Evolutionary conservation across 2,329 filamentous ascomycete species (phyloP).

Genomic region (Sporothrix phasma): DNA sequence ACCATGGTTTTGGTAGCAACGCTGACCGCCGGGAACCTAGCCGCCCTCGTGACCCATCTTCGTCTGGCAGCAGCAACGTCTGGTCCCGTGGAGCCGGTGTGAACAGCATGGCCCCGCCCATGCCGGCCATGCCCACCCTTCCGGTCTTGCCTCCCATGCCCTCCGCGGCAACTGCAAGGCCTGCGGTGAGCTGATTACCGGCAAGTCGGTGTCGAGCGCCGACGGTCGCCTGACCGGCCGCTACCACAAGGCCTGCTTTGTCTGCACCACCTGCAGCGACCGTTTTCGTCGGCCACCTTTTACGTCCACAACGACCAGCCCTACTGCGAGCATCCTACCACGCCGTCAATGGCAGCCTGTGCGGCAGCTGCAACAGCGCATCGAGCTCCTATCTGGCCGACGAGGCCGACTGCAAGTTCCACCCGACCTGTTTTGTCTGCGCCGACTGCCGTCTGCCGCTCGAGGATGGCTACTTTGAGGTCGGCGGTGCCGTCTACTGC

Average conservation of each 20-base stretch:
- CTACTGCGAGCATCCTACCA: conserved; percentile 88
- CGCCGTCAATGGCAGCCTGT: conserved; percentile 78
- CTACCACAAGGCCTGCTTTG: conserved; percentile 93
- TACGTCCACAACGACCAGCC: conserved; percentile 83
- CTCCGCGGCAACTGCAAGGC: conserved; percentile 73
- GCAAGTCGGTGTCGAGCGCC: conserved; percentile 88
- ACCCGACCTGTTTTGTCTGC: conserved; percentile 79
- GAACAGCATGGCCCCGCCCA: conserved; percentile 15
- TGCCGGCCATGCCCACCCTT: not conserved
- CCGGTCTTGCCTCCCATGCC: conserved; percentile 21
- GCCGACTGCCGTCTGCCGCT: conserved; percentile 64
- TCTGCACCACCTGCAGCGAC: conserved; percentile 74
- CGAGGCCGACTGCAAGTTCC: conserved; percentile 66
- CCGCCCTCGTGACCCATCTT: not conserved
- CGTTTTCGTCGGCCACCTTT: conserved; percentile 81
- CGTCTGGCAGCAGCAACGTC: not conserved
- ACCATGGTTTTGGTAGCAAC: not conserved
- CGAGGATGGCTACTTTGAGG: conserved; percentile 82
- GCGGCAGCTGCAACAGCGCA: conserved; percentile 66
- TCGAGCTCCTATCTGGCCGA: conserved; percentile 93
- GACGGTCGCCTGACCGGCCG: conserved; percentile 85
- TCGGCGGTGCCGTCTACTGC: conserved; percentile 70
- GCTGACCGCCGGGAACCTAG: not conserved
- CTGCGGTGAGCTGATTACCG: conserved; percentile 67
- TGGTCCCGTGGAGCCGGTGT: conserved; percentile 32